Percentiles rank a stretch among this genome's conserved stretches.
These are phyloP conservation scores for Kockovaella imperatae DNA, from an alignment of 768 basidiomycete genomes.

Conservation along the genomic window DNA sequence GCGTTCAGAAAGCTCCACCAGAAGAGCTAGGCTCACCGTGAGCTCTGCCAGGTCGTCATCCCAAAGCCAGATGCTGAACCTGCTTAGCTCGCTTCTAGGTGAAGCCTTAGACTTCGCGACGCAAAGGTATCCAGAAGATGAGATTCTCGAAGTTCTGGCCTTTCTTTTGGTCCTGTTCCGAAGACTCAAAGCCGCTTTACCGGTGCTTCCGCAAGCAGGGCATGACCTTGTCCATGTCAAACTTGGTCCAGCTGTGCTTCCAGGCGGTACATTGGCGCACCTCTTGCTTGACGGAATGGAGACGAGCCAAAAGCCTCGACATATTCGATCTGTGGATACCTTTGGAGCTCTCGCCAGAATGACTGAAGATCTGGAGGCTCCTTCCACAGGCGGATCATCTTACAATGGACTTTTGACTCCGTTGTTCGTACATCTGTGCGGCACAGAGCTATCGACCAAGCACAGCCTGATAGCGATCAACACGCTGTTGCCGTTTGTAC, in stretches of 20 bases:
- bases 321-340: slow-evolving; percentile 17
- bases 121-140: background rate
- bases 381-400: no score
- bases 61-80: background rate
- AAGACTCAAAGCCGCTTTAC: slow-evolving; percentile 10
- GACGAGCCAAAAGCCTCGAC: slow-evolving; percentile 10
- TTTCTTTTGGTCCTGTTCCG: slow-evolving; percentile 13
- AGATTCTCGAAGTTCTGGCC: slow-evolving; percentile 18
- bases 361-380: no score
- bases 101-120: slow-evolving; percentile 9
- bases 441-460: no score
- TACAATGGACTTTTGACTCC: no score
- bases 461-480: slow-evolving; percentile 10
- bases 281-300: slow-evolving; percentile 17
- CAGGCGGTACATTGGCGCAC: slow-evolving; percentile 7
- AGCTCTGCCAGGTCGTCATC: no score
- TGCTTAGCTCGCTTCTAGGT: slow-evolving; percentile 3
- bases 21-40: no score
- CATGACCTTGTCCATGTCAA: background rate
- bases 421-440: no score
- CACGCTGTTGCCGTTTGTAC: slow-evolving; percentile 11
- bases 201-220: background rate
- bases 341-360: slow-evolving; percentile 5
- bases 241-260: slow-evolving; percentile 13
- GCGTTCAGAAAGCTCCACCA: no score